Evolutionary conservation across 176 grass and related monocot species (phyloP), one percentile per base, ranked within the genome.

Genomic region (Juncus effusus): DNA sequence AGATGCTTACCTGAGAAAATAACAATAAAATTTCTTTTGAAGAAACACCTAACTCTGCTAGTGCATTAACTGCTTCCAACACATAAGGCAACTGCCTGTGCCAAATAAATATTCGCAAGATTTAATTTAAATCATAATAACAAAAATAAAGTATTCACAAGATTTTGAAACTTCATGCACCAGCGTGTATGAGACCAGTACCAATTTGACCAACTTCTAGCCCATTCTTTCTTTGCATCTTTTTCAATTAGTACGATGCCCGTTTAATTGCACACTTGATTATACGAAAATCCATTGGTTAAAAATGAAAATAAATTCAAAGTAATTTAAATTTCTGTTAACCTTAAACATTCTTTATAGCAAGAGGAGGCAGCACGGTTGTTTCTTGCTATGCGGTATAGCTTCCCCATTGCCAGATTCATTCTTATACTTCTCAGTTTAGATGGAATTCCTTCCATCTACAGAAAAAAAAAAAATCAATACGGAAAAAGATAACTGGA

Each of bases 281-380:
- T 47, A 47, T 47, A 47, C 0, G 58, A 36, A 61, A 36, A 16
- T 35, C 37, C 13, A 61, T 36, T 61, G 58, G 16, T 16, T 36
- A 10, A 3, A 28, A 16, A 7, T 61, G 58, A 61, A 40, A 40
- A 16, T 55, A 56, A 16, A 69, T 53, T 56, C 38, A 56, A 16
- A 75, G 14, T 6, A 38, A 53, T 44, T 53, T 4, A 61, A 59
- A 50, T 52, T 74, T 14, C 6, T 14, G 62, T 28, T 54, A 65
- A 97, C 93, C 93, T 97, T 82, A 92, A 76, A 65, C 88, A 97
- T 68, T 97, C 93, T 79, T 97, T 97, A 71, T 97, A 97, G 80
- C 93, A 97, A 66, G 84, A 76, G 60, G 69, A 64, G 12, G 88
- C 77, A 55, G 80, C 74, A 61, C 93, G 93, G 11, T 57, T 92